Evolutionary conservation across 2,329 filamentous ascomycete genomes (phyloP).

Genomic region (Nemania sp.): DNA sequence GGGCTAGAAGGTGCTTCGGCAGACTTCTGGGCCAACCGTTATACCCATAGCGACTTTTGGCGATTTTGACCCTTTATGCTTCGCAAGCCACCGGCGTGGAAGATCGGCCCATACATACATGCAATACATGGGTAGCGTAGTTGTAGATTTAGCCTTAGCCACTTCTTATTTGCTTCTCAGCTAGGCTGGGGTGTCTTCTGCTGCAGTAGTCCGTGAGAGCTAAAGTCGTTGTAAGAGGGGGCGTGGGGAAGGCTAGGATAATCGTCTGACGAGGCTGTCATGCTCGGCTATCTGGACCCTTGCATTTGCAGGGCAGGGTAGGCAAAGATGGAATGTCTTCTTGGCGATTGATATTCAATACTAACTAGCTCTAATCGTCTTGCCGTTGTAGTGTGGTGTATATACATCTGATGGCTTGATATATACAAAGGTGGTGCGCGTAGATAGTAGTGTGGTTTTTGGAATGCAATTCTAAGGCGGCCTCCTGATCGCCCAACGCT

Average conservation of each 20-base stretch:
- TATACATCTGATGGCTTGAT: conserved; percentile 7
- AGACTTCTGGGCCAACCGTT: conserved; percentile 14
- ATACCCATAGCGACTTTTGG: background rate
- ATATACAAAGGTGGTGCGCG: conserved; percentile 18
- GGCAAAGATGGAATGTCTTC: background rate
- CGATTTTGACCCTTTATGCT: background rate
- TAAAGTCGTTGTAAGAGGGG: too few relatives aligned
- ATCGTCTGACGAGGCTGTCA: background rate
- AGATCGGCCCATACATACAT: background rate
- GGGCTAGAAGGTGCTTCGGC: conserved; percentile 10
- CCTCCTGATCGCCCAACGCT: conserved; percentile 3
- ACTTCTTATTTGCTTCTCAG: conserved; percentile 18
- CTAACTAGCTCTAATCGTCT: background rate
- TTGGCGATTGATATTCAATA: background rate
- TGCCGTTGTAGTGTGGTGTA: background rate
- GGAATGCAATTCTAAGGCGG: conserved; percentile 16
- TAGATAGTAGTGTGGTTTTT: conserved; percentile 8
- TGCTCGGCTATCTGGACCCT: background rate
- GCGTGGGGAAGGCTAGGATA: too few relatives aligned
- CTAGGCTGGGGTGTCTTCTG: conserved; percentile 17
- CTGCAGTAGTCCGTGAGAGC: background rate
- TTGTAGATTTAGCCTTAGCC: conserved; percentile 12
- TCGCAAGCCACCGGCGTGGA: conserved; percentile 18
- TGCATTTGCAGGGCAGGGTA: background rate
- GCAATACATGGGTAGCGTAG: too few relatives aligned